Conservation (phyloP, 2,329 filamentous ascomycete species). For the Fusarium tuaranense region DNA sequence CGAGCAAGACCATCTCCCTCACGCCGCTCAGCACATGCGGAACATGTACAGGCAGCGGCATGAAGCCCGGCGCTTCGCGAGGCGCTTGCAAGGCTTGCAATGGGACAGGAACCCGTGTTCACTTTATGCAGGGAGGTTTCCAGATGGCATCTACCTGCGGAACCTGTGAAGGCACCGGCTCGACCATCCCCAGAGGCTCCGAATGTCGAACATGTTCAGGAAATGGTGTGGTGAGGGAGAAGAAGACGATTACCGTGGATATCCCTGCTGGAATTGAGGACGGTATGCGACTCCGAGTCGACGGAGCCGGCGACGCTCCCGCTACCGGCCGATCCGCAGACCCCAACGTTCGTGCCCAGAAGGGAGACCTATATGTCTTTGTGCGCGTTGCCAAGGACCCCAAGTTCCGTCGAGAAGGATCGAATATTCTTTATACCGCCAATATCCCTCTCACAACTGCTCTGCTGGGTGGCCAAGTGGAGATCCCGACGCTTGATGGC, state of each 20-base stretch:
- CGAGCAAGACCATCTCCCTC: constrained; percentile 87
- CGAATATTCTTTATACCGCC: constrained; percentile 93
- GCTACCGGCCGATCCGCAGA: constrained; percentile 77
- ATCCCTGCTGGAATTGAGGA: constrained; percentile 97
- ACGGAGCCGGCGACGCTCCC: constrained; percentile 88
- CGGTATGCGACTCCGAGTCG: constrained; percentile 89
- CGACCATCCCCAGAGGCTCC: constrained; percentile 79
- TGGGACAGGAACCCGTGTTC: constrained; percentile 87
- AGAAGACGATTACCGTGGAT: constrained; percentile 86
- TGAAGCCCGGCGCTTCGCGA: constrained; percentile 84
- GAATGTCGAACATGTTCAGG: constrained; percentile 86
- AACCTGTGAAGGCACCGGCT: constrained; percentile 82
- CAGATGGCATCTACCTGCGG: constrained; percentile 94
- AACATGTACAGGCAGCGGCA: constrained; percentile 84
- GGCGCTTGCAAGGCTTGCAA: constrained; percentile 82
- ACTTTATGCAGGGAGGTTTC: constrained; percentile 92
- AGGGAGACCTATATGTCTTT: constrained; percentile 91
- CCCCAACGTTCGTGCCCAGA: constrained; percentile 72
- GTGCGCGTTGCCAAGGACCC: constrained; percentile 90
- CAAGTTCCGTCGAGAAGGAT: constrained; percentile 88
- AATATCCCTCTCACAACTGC: constrained; percentile 93
- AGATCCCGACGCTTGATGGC: constrained; percentile 89
- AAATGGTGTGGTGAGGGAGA: constrained; percentile 85
- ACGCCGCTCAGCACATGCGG: constrained; percentile 84
- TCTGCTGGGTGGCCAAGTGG: constrained; percentile 89